A percentile compares a stretch with the other conserved stretches of the same genome.
These are phyloP conservation scores for Microsporum ferrugineum DNA, from an alignment of 2,329 filamentous ascomycete species.

Conservation along the genomic window DNA sequence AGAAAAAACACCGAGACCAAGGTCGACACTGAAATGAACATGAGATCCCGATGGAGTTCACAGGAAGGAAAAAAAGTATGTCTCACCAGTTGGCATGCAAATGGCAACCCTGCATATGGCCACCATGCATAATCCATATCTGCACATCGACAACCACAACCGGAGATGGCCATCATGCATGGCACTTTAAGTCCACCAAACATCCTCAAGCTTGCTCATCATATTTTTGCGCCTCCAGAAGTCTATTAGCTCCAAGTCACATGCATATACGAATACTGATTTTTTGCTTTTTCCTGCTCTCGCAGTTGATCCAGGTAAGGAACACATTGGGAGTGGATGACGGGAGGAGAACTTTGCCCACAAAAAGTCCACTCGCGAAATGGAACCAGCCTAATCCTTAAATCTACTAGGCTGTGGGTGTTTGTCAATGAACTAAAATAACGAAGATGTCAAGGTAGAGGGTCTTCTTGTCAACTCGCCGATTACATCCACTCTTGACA, in stretches of 20 bases:
- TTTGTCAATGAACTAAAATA: not conserved
- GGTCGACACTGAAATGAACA: not conserved
- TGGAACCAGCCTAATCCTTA: constrained; percentile 1
- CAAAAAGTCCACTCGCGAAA: not conserved
- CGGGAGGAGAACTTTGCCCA: not conserved
- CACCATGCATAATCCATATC: not conserved
- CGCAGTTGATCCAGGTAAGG: not conserved
- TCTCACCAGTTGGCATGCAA: not conserved
- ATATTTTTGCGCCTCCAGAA: not conserved
- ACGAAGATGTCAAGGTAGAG: not conserved
- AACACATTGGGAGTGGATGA: not conserved
- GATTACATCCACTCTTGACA: not conserved
- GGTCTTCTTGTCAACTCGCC: not conserved
- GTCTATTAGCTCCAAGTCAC: not conserved
- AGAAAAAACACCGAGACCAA: not conserved
- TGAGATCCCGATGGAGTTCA: not conserved
- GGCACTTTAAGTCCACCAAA: not conserved
- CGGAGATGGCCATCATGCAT: not conserved
- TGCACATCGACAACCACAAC: not conserved
- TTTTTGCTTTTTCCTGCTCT: not conserved
- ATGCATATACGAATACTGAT: not conserved
- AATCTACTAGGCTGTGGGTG: not conserved
- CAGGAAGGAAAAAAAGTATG: not conserved
- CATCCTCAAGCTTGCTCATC: not conserved
- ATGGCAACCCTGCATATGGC: not conserved